phyloP scores from a whole-genome alignment of 1,284 basidiomycete genomes.

The Naganishia cerealis region DNA sequence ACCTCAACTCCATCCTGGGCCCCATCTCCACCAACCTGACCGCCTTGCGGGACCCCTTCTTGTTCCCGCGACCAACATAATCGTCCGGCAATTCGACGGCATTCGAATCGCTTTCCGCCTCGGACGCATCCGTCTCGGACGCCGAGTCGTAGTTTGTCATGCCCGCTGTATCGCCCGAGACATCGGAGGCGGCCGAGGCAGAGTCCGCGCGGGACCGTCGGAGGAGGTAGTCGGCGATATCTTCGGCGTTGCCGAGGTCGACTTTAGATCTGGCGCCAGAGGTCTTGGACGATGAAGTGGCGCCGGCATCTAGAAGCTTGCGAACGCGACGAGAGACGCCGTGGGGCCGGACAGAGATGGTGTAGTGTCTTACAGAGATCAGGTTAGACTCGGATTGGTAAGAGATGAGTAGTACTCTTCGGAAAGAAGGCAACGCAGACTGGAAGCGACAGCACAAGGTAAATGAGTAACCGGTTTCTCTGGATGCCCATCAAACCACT shows the following conservation, averaged over 20 bases:
- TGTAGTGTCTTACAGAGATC: slow-evolving; percentile 89
- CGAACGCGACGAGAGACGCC: slow-evolving; percentile 91
- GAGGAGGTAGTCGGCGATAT: slow-evolving; percentile 93
- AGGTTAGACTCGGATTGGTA: slow-evolving; percentile 85
- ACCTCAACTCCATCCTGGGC: slow-evolving; percentile 85
- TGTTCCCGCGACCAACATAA: slow-evolving; percentile 92
- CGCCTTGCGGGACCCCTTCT: slow-evolving; percentile 83
- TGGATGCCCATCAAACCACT: slow-evolving; percentile 16
- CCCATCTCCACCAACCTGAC: slow-evolving; percentile 91
- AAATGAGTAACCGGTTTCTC: slow-evolving; percentile 61
- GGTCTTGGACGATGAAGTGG: slow-evolving; percentile 53
- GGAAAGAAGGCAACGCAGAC: slow-evolving; percentile 78
- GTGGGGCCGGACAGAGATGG: slow-evolving; percentile 91
- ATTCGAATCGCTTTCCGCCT: slow-evolving; percentile 72
- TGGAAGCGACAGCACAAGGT: slow-evolving; percentile 62
- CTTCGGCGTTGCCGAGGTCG: slow-evolving; percentile 82
- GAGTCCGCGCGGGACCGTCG: slow-evolving; percentile 63
- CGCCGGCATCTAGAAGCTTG: slow-evolving; percentile 66
- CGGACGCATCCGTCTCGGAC: slow-evolving; percentile 60
- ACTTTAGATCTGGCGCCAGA: slow-evolving; percentile 56
- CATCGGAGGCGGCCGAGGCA: slow-evolving; percentile 20
- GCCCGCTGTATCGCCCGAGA: slow-evolving; percentile 35
- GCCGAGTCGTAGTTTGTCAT: slow-evolving; percentile 75
- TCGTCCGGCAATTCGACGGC: slow-evolving; percentile 79
- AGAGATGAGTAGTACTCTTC: slow-evolving; percentile 87